Evolutionary conservation across 164 flowering plant species (phyloP), one percentile per base, ranked within the genome.

Genomic region (Vitis amurensis): DNA sequence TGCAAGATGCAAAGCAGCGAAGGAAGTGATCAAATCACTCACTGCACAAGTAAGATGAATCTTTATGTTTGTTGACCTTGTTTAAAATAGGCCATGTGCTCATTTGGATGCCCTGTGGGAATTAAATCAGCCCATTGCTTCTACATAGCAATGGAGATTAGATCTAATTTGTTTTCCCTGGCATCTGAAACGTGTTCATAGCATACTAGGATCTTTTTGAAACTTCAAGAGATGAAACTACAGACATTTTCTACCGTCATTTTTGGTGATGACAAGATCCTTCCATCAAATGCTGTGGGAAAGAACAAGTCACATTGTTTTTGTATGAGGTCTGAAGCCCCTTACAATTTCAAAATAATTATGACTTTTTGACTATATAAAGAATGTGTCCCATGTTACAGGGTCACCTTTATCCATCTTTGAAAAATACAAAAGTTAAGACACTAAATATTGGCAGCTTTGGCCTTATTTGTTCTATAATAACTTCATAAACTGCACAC

Each of bases 1-100:
- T 74, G 89, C 90, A 66, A 94, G 86, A 79, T 94, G 98, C 84
- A 94, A 89, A 79, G 97, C 97, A 63, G 98, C 98, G 57, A 94
- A 94, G 82, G 98, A 94, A 80, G 98, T 94, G 65, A 94, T 94
- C 68, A 94, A 88, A 79, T 92, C 97, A 0, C 95, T 94, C n/a
- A 94, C 98, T 65, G 87, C 98, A 48, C 97, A 94, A 75, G 98
- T 94, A 86, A 84, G 90, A 59, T 61, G 29, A 60, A 63, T 61
- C 13, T 47, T 27, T 37, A 12, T 72, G 2, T 49, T 50, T 55
- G 67, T 71, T 64, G 16, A 15, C 70, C 27, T 29, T 30, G 6
- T 17, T 4, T 68, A n/a, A 8, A 31, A 55, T 6, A 12, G 12
- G 9, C 11, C 15, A 9, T 17, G 52, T 61, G 49, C 13, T 57